phyloP scores from a whole-genome alignment of 306 rosid species.

The Vachellia pachyceras region DNA sequence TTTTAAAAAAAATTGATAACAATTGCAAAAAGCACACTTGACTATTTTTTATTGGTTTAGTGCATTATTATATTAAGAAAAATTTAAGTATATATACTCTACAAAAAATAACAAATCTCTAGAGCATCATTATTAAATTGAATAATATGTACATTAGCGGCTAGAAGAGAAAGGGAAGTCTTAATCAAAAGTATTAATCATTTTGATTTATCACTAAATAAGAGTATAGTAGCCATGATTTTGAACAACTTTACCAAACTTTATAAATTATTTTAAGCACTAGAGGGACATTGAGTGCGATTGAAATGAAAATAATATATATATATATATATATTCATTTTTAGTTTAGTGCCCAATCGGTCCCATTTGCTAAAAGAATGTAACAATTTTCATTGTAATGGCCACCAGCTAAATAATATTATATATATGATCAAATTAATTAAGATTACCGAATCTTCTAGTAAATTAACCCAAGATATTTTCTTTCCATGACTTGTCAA shows the following conservation, averaged over 20 bases:
- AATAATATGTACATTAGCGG: constrained; percentile 20
- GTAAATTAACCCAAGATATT: background rate
- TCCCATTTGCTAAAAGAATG: background rate
- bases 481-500: background rate
- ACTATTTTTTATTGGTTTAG: background rate
- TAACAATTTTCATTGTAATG: background rate
- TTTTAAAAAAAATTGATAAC: background rate
- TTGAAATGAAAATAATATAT: background rate
- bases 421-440: no score
- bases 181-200: constrained; percentile 22
- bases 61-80: background rate
- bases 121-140: background rate
- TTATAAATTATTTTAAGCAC: background rate
- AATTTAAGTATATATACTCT: background rate
- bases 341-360: constrained; percentile 15
- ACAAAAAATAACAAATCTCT: background rate
- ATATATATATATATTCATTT: background rate
- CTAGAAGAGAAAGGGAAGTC: constrained; percentile 9
- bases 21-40: background rate
- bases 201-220: background rate
- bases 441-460: no score
- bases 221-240: background rate
- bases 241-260: background rate
- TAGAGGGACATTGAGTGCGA: background rate
- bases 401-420: background rate